Conservation (phyloP, 2,329 filamentous ascomycete genomes). For the Sclerotinia nivalis region DNA sequence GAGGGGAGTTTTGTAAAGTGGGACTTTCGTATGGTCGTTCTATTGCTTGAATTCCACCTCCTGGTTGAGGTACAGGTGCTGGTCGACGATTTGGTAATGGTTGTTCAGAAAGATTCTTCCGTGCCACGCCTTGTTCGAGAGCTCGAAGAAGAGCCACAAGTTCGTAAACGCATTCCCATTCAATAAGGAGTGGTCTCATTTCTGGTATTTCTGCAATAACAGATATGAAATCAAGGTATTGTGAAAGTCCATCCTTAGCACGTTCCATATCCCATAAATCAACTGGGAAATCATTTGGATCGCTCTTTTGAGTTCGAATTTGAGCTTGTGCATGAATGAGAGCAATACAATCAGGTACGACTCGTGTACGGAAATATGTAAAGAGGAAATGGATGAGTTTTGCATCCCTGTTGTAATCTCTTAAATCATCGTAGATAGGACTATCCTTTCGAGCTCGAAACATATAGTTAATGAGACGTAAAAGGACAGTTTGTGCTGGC, state of each 20-base stretch:
- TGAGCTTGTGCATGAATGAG: conserved; percentile 91
- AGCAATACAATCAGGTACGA: conserved; percentile 92
- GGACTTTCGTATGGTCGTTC: conserved; percentile 64
- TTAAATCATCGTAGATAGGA: conserved; percentile 49
- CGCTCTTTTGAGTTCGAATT: conserved; percentile 73
- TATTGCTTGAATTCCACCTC: conserved; percentile 46
- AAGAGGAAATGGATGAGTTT: conserved; percentile 85
- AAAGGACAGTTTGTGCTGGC: conserved; percentile 87
- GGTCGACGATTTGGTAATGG: conserved; percentile 43
- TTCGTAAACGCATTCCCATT: conserved; percentile 91
- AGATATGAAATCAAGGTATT: conserved; percentile 91
- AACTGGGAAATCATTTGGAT: conserved; percentile 86
- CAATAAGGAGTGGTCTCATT: conserved; percentile 80
- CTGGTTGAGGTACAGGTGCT: conserved; percentile 29
- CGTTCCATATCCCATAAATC: conserved; percentile 98
- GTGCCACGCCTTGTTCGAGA: conserved; percentile 83
- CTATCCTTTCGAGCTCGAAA: conserved; percentile 62
- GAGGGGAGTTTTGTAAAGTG: conserved; percentile 12
- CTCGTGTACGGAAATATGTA: conserved; percentile 85
- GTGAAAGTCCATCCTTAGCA: conserved; percentile 90
- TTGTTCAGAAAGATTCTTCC: conserved; percentile 65
- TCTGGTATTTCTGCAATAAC: conserved; percentile 83
- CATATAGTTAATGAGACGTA: conserved; percentile 88
- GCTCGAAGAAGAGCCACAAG: conserved; percentile 84
- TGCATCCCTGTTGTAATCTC: conserved; percentile 56